Evolutionary conservation across 495 filamentous ascomycete genomes (phyloP).

Genomic region (Lentithecium fluviatile): DNA sequence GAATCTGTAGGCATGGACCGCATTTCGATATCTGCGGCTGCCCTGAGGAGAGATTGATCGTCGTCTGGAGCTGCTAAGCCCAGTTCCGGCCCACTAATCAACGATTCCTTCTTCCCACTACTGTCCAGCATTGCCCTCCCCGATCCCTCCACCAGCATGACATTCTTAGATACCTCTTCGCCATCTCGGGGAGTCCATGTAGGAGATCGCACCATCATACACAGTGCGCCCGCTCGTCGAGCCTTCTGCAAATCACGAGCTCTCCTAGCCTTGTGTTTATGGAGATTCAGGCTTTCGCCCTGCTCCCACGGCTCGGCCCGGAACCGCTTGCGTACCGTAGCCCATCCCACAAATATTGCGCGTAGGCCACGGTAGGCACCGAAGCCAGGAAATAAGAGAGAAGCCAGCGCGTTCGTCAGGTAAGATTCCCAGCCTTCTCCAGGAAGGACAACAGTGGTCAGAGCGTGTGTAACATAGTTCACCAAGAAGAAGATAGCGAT

Average conservation of each 20-base stretch:
- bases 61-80: background rate
- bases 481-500: slow-evolving; percentile 10
- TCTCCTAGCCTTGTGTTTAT: slow-evolving; percentile 1
- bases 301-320: background rate
- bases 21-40: slow-evolving; percentile 8
- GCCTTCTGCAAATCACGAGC: background rate
- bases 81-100: background rate
- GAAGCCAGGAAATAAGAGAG: slow-evolving; percentile 10
- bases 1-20: background rate
- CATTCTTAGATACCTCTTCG: background rate
- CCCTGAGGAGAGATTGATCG: background rate
- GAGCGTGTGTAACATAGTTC: slow-evolving; percentile 21
- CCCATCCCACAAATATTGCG: slow-evolving; percentile 12
- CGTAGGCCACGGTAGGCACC: slow-evolving; percentile 5
- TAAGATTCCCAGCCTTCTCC: slow-evolving; percentile 3
- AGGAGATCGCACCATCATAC: background rate
- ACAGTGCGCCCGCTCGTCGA: background rate
- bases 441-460: slow-evolving; percentile 1
- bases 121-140: background rate
- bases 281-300: background rate
- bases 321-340: slow-evolving; percentile 1
- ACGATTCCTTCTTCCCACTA: background rate
- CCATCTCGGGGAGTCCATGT: background rate
- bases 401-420: slow-evolving; percentile 2
- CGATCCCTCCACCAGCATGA: background rate